These are phyloP conservation scores for Eucalyptus melliodora DNA, from an alignment of 345 rosid genomes.

Conservation along the genomic window DNA sequence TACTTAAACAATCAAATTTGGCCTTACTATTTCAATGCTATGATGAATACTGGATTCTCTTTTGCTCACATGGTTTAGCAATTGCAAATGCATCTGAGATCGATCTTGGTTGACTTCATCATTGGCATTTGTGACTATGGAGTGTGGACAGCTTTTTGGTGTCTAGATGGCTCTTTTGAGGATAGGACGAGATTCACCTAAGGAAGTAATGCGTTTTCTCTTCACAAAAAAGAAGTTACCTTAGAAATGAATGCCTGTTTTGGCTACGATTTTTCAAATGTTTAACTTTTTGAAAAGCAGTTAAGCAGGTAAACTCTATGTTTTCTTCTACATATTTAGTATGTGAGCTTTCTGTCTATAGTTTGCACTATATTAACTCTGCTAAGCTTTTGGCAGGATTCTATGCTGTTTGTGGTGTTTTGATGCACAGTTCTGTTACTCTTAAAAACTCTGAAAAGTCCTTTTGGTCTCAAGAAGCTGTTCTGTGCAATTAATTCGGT, in stretches of 20 bases:
- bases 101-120: neutral
- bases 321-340: neutral
- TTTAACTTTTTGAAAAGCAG: slow-evolving; percentile 8
- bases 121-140: neutral
- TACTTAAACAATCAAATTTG: no score
- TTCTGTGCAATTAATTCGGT: slow-evolving; percentile 1
- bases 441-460: neutral
- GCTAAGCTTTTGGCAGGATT: no score
- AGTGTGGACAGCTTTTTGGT: neutral
- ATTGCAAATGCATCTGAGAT: no score
- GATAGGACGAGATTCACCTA: neutral
- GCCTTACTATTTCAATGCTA: no score
- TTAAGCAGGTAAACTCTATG: slow-evolving; percentile 16
- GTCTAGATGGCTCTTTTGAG: neutral
- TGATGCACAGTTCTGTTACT: no score
- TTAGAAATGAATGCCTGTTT: slow-evolving; percentile 8
- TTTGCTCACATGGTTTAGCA: no score
- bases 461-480: slow-evolving; percentile 14
- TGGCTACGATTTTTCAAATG: slow-evolving; percentile 4
- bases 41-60: no score
- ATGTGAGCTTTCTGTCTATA: no score
- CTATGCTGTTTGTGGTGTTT: no score
- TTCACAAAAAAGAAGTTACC: neutral
- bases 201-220: neutral
- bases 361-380: neutral